Evolutionary conservation across 306 rosid species (phyloP).

Genomic region (Vigna trinervia): DNA sequence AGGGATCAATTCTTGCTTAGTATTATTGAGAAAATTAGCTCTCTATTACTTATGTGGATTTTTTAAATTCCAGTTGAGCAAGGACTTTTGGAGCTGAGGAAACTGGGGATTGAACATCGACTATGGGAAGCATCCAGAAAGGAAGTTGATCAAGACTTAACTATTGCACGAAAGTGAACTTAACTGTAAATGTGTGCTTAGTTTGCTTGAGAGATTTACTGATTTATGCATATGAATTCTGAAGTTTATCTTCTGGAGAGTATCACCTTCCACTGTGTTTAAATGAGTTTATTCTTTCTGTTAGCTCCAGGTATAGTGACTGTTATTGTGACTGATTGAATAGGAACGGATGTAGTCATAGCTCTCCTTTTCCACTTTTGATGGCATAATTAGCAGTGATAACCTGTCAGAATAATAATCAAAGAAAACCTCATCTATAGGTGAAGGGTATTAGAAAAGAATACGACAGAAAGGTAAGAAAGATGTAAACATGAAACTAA

Average conservation of each 20-base stretch:
- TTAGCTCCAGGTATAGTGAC: slow-evolving; percentile 17
- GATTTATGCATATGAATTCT: slow-evolving; percentile 24
- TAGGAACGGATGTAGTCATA: slow-evolving; percentile 15
- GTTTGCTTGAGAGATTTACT: slow-evolving; percentile 24
- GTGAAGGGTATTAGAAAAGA: no score
- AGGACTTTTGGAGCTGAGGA: slow-evolving; percentile 85
- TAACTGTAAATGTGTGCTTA: slow-evolving; percentile 31
- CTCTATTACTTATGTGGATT: slow-evolving; percentile 31
- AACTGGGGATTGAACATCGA: slow-evolving; percentile 84
- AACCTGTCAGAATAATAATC: slow-evolving; percentile 16
- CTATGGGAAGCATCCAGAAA: slow-evolving; percentile 96
- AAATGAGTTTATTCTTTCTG: neutral
- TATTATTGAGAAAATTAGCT: neutral
- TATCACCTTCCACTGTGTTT: slow-evolving; percentile 24
- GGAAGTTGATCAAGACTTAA: slow-evolving; percentile 65
- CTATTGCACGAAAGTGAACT: slow-evolving; percentile 32
- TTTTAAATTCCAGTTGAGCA: slow-evolving; percentile 74
- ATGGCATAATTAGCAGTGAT: slow-evolving; percentile 14
- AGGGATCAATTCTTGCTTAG: slow-evolving; percentile 25
- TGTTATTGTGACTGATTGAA: neutral
- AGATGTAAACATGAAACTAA: no score
- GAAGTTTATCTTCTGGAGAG: slow-evolving; percentile 30
- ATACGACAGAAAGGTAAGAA: no score
- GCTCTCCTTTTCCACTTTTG: neutral
- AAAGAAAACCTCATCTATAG: neutral